Evolutionary conservation across 108 stramenopile species (phyloP).

Genomic region (Skeletonema tropicum): DNA sequence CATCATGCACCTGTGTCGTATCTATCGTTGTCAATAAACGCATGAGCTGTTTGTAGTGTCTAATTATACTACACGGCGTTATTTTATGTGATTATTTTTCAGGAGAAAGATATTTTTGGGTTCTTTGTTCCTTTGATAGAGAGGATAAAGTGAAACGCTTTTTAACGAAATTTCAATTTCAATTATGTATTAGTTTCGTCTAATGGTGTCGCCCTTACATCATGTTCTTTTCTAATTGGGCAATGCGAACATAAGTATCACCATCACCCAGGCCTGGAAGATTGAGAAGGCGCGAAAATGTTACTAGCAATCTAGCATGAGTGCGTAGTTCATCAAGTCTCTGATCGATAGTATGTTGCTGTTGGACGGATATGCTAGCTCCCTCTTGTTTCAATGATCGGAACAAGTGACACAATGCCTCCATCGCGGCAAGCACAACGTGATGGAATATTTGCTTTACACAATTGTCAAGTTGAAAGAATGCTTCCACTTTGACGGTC

Average conservation of each 20-base stretch:
- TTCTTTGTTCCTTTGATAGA: not conserved
- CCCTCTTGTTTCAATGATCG: slow-evolving; percentile 16
- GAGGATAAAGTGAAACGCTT: slow-evolving; percentile 40
- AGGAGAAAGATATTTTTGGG: no score
- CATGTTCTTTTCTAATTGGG: slow-evolving; percentile 59
- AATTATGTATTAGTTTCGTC: not conserved
- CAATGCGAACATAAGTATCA: slow-evolving; percentile 43
- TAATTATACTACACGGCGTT: no score
- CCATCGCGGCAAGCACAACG: slow-evolving; percentile 46
- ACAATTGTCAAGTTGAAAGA: slow-evolving; percentile 30
- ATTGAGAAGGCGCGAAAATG: slow-evolving; percentile 69
- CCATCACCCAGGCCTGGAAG: slow-evolving; percentile 34
- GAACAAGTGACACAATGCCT: slow-evolving; percentile 50
- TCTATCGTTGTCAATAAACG: no score
- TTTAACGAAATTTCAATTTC: no score
- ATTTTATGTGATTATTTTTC: no score
- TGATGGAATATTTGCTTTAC: slow-evolving; percentile 50
- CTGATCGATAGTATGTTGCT: slow-evolving; percentile 35
- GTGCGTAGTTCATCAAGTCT: slow-evolving; percentile 58
- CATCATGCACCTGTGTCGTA: no score
- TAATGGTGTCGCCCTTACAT: slow-evolving; percentile 19
- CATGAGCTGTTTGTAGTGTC: no score
- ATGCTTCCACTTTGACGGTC: slow-evolving; percentile 45
- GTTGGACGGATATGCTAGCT: slow-evolving; percentile 15
- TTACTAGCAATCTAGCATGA: slow-evolving; percentile 67